These are phyloP conservation scores for Aschersonia sp. DNA, from an alignment of 2,329 filamentous ascomycete species.

Conservation along the genomic window DNA sequence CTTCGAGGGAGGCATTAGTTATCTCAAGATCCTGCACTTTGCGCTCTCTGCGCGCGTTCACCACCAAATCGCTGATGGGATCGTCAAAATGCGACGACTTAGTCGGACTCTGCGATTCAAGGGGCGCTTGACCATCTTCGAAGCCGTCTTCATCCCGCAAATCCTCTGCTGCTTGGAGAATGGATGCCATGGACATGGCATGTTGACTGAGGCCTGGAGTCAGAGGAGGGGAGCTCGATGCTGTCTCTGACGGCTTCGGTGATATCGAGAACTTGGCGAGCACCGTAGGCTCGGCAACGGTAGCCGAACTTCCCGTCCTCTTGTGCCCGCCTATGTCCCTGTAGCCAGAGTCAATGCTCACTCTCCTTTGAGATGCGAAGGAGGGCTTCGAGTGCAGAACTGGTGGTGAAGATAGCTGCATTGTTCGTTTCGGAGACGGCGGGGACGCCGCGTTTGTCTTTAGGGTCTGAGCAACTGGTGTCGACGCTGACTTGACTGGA, in stretches of 20 bases:
- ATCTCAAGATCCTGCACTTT: conserved; percentile 96
- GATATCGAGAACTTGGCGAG: conserved; percentile 19
- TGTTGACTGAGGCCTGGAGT: conserved; percentile 16
- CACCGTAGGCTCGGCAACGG: conserved; percentile 18
- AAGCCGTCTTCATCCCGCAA: conserved; percentile 18
- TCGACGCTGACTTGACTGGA: conserved; percentile 29
- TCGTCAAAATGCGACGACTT: conserved; percentile 41
- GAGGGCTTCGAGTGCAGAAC: conserved; percentile 16
- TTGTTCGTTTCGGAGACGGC: conserved; percentile 12
- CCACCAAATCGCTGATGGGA: conserved; percentile 59
- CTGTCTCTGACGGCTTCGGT: conserved; percentile 16
- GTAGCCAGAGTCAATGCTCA: conserved; percentile 27
- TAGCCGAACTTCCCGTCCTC: conserved; percentile 24
- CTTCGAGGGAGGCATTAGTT: conserved; percentile 84
- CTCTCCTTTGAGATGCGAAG: conserved; percentile 21
- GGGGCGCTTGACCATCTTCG: conserved; percentile 14
- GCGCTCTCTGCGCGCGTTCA: conserved; percentile 79
- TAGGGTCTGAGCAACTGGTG: conserved; percentile 7
- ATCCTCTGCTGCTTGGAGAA: conserved; percentile 42
- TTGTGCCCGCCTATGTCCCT: conserved; percentile 21
- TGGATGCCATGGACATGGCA: conserved; percentile 36
- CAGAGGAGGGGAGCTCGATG: conserved; percentile 18
- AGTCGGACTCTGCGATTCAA: conserved; percentile 37
- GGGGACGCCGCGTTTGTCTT: conserved; percentile 9
- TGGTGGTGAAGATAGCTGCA: conserved; percentile 20